Percentiles rank a stretch among this genome's conserved stretches.
Conservation (phyloP, 352 stramenopile genomes). For the Phytopythium mirpurense region DNA sequence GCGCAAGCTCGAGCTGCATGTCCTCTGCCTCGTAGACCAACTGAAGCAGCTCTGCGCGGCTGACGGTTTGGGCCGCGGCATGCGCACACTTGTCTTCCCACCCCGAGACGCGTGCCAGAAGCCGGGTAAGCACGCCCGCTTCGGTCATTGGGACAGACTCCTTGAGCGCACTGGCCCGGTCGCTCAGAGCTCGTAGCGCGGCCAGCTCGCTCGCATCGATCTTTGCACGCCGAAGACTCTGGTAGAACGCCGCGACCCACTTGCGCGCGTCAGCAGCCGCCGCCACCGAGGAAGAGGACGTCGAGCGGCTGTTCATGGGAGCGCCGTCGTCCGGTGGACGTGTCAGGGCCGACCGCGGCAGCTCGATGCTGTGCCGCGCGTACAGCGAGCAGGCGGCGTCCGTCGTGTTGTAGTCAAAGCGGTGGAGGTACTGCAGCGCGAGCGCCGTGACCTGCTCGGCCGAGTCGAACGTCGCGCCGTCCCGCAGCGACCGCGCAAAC, state of each 20-base stretch:
- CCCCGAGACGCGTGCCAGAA: slow-evolving; percentile 44
- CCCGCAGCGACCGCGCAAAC: slow-evolving; percentile 63
- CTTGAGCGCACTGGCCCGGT: slow-evolving; percentile 18
- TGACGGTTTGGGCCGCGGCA: slow-evolving; percentile 24
- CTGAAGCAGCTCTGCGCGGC: slow-evolving; percentile 38
- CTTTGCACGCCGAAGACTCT: slow-evolving; percentile 31
- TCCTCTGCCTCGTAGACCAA: slow-evolving; percentile 59
- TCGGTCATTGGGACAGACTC: slow-evolving; percentile 39
- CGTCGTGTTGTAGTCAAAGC: slow-evolving; percentile 74
- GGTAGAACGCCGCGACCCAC: slow-evolving; percentile 68
- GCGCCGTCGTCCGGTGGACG: not conserved
- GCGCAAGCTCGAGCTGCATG: slow-evolving; percentile 36
- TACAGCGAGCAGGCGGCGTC: slow-evolving; percentile 80
- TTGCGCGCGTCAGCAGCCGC: slow-evolving; percentile 39
- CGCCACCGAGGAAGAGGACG: slow-evolving; percentile 10
- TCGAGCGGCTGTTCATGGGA: not conserved
- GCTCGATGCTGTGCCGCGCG: slow-evolving; percentile 73
- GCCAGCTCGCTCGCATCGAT: slow-evolving; percentile 38
- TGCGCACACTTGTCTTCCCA: slow-evolving; percentile 41
- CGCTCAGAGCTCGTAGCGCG: slow-evolving; percentile 33
- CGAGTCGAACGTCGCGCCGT: slow-evolving; percentile 76
- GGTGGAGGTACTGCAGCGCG: slow-evolving; percentile 74
- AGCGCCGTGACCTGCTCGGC: slow-evolving; percentile 66
- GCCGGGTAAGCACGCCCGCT: slow-evolving; percentile 41
- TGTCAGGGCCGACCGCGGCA: slow-evolving; percentile 25